Evolutionary conservation across 2,329 filamentous ascomycete species (phyloP).

Genomic region (Scedosporium dehoogii): DNA sequence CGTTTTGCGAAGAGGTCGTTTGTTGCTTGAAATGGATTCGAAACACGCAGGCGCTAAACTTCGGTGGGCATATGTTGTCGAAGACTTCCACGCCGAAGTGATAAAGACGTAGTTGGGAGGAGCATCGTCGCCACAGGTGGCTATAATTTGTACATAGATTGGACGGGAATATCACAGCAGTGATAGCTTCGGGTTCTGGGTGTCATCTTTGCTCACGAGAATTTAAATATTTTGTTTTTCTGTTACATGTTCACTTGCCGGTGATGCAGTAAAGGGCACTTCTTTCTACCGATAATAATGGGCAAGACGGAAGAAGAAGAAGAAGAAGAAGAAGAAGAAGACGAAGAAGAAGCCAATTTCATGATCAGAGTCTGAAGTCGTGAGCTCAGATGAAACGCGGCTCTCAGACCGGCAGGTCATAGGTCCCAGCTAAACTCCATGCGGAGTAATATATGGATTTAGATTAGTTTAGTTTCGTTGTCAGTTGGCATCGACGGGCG

Average conservation of each 20-base stretch:
- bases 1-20: not conserved
- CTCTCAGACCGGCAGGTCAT: too few relatives aligned
- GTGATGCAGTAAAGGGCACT: too few relatives aligned
- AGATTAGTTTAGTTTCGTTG: too few relatives aligned
- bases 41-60: not conserved
- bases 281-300: too few relatives aligned
- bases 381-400: too few relatives aligned
- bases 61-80: not conserved
- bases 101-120: not conserved
- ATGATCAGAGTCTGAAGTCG: too few relatives aligned
- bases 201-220: not conserved
- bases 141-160: constrained; percentile 1
- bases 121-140: not conserved
- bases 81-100: not conserved
- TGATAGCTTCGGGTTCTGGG: not conserved
- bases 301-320: too few relatives aligned
- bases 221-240: not conserved
- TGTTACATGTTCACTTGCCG: not conserved
- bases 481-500: too few relatives aligned
- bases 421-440: too few relatives aligned
- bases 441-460: too few relatives aligned
- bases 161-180: not conserved
- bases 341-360: too few relatives aligned
- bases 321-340: too few relatives aligned
- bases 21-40: not conserved